Conservation (phyloP, 805 yeast species). For the Schizosaccharomyces octosporus region DNA sequence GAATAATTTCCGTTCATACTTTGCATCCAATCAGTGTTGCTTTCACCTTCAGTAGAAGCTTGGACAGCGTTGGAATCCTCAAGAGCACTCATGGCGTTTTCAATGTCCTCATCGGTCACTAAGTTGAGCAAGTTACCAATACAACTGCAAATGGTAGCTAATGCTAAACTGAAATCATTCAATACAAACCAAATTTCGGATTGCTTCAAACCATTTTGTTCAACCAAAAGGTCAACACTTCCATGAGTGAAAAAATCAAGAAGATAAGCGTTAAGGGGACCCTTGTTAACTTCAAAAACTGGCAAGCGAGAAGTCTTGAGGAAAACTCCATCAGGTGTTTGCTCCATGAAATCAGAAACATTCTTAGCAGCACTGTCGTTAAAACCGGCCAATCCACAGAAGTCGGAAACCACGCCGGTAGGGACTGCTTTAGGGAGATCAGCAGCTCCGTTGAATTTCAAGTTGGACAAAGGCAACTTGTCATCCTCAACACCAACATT, state of each 20-base stretch:
- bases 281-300: not conserved
- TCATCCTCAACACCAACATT: not conserved
- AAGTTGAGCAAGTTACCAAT: not conserved
- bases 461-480: not conserved
- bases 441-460: not conserved
- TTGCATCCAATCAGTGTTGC: not conserved
- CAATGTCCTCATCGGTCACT: not conserved
- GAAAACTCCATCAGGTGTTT: not conserved
- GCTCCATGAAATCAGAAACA: not conserved
- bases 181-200: not conserved
- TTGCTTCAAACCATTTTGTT: not conserved
- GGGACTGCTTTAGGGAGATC: not conserved
- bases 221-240: not conserved
- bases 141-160: not conserved
- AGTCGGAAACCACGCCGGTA: not conserved
- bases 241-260: conserved; percentile 1
- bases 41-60: not conserved
- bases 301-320: not conserved
- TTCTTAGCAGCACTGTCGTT: not conserved
- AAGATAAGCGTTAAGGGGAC: not conserved
- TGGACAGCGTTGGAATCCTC: conserved; percentile 1
- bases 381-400: not conserved
- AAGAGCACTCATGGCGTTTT: not conserved
- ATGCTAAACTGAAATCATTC: not conserved
- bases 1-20: not conserved